phyloP scores from a whole-genome alignment of 164 flowering plant species.

The Sextonia rubra region DNA sequence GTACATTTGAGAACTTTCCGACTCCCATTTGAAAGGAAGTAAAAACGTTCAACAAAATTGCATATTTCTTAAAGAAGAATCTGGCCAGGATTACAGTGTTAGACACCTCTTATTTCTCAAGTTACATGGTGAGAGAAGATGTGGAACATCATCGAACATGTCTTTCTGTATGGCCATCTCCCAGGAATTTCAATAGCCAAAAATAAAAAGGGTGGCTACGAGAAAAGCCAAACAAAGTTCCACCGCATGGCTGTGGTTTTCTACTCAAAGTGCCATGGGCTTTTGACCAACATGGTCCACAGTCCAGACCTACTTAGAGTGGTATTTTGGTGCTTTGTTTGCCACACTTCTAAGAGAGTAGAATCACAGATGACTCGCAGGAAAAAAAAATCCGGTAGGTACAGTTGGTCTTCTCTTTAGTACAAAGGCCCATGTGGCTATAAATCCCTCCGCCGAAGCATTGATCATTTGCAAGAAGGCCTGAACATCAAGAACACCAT shows the following conservation, averaged over 20 bases:
- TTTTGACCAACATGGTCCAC: not conserved
- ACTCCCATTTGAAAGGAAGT: no score
- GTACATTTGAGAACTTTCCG: no score
- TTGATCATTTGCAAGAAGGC: not conserved
- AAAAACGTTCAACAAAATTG: no score
- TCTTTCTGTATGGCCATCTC: no score
- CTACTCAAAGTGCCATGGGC: not conserved
- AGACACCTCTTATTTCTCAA: no score
- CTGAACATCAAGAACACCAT: not conserved
- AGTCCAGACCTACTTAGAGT: not conserved
- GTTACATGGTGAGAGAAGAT: no score
- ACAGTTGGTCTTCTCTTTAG: not conserved
- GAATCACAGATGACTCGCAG: not conserved
- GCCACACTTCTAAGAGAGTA: not conserved
- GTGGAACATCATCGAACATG: no score
- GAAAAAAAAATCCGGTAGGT: not conserved
- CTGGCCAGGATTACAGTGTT: no score
- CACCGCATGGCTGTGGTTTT: not conserved
- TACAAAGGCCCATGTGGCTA: not conserved
- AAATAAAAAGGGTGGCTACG: no score
- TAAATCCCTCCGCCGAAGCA: not conserved
- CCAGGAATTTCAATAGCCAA: no score
- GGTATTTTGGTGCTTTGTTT: not conserved
- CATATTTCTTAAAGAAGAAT: no score
- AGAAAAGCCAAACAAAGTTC: no score